Conservation (phyloP, 148 eudicot genomes). For the Selenicereus undatus region DNA sequence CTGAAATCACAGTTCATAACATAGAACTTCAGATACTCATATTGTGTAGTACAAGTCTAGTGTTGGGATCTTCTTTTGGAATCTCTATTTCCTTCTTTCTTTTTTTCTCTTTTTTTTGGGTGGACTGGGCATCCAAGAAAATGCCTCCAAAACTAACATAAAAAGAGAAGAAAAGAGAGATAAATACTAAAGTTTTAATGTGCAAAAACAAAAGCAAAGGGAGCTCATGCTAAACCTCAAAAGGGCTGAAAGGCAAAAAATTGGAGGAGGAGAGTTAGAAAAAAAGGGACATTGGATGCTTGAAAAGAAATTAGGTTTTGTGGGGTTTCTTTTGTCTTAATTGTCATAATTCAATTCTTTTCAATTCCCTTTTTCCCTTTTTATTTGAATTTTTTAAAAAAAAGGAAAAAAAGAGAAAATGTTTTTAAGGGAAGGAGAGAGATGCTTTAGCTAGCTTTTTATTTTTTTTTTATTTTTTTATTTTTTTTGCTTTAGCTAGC, state of each 20-base stretch:
- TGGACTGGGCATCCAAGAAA: conserved; percentile 23
- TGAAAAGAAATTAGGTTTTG: conserved; percentile 42
- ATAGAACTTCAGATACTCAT: too few species aligned
- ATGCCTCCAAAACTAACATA: conserved; percentile 30
- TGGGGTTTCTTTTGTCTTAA: conserved; percentile 57
- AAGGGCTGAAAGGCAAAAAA: conserved; percentile 48
- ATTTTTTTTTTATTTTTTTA: too few species aligned
- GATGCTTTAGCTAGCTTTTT: conserved; percentile 43
- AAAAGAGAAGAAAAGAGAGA: neutral
- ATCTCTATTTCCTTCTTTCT: too few species aligned
- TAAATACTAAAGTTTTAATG: conserved; percentile 16
- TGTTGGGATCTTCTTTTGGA: too few species aligned
- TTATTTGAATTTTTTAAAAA: neutral
- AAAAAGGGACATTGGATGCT: conserved; percentile 70
- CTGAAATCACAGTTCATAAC: too few species aligned
- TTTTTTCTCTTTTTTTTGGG: too few species aligned
- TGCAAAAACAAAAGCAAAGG: conserved; percentile 13
- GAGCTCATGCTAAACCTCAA: conserved; percentile 40
- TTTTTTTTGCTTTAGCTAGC: too few species aligned
- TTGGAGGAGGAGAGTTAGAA: neutral
- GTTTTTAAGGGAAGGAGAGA: conserved; percentile 1
- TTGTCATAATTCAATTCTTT: neutral
- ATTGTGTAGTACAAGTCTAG: too few species aligned
- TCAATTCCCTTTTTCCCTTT: neutral
- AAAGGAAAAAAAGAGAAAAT: neutral